A percentile compares a stretch with the other conserved stretches of the same genome.
phyloP scores from a whole-genome alignment of 495 filamentous ascomycete genomes.

The Hypoxylon fuscum region DNA sequence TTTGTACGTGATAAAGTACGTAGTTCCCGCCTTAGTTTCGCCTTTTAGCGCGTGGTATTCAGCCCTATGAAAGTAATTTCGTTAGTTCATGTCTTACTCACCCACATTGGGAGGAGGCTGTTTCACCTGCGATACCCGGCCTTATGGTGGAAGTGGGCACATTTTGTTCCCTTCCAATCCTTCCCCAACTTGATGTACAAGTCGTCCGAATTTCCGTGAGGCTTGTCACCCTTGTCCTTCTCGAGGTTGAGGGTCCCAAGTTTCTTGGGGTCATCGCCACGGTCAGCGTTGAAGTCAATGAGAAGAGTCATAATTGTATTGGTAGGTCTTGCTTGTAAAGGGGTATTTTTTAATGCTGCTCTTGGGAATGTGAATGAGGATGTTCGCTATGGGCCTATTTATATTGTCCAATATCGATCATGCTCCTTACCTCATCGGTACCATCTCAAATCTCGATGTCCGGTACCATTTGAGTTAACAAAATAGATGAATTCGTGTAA shows the following conservation, averaged over 20 bases:
- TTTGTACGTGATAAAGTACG: constrained; percentile 35
- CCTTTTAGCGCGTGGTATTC: constrained; percentile 30
- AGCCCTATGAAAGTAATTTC: constrained; percentile 8
- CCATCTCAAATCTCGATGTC: too few species aligned
- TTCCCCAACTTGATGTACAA: constrained; percentile 28
- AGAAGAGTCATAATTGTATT: constrained; percentile 4
- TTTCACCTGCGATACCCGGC: constrained; percentile 23
- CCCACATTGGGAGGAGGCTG: neutral
- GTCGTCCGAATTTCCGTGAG: constrained; percentile 13
- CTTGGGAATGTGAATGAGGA: neutral
- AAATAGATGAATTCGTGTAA: neutral
- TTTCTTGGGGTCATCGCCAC: constrained; percentile 27
- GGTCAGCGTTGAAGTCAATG: constrained; percentile 25
- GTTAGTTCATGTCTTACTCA: constrained; percentile 8
- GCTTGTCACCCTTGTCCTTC: constrained; percentile 22
- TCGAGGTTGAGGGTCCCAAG: constrained; percentile 33
- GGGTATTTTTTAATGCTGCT: neutral
- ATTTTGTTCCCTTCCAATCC: constrained; percentile 16
- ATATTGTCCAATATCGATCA: neutral
- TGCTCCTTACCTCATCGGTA: too few species aligned
- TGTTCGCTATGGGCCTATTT: neutral
- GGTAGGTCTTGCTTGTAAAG: neutral
- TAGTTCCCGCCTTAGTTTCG: constrained; percentile 25
- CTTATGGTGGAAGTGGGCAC: constrained; percentile 28
- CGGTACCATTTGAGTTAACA: neutral